Percentiles rank a stretch among this genome's conserved stretches.
Evolutionary conservation across 306 rosid genomes (phyloP).

Genomic region (Ormosia semicastrata): DNA sequence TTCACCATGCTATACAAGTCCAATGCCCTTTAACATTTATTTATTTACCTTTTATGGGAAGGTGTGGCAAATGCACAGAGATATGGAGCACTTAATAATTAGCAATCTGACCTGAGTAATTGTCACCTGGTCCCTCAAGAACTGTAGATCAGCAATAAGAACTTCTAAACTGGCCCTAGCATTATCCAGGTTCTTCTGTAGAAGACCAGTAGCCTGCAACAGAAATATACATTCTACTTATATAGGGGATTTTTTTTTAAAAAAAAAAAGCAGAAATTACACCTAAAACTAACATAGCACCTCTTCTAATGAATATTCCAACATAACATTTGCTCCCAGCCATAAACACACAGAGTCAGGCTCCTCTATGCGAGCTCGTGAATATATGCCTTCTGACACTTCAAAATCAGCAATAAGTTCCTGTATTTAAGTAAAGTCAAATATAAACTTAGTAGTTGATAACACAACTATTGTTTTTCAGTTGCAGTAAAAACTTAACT

Average conservation of each 20-base stretch:
- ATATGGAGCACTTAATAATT: background rate
- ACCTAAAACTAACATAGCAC: conserved; percentile 37
- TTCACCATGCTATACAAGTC: background rate
- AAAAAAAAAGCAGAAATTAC: background rate
- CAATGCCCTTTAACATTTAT: background rate
- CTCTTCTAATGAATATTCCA: conserved; percentile 93
- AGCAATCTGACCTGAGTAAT: conserved; percentile 72
- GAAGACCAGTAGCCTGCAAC: conserved; percentile 79
- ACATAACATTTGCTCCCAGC: conserved; percentile 98
- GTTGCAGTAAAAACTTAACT: background rate
- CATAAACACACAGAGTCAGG: conserved; percentile 79
- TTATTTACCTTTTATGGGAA: background rate
- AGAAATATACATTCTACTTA: conserved; percentile 23
- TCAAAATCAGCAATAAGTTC: conserved; percentile 84
- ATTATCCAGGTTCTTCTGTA: conserved; percentile 72
- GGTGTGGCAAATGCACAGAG: background rate
- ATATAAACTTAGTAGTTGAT: background rate
- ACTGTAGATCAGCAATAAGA: conserved; percentile 80
- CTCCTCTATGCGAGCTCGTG: conserved; percentile 75
- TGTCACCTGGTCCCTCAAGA: conserved; percentile 93
- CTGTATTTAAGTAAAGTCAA: conserved; percentile 40
- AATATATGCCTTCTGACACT: conserved; percentile 87
- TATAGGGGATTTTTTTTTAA: background rate
- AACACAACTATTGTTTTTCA: background rate
- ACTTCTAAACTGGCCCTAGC: conserved; percentile 88